phyloP scores from a whole-genome alignment of 2,329 filamentous ascomycete species.

The Colletotrichum incanum region DNA sequence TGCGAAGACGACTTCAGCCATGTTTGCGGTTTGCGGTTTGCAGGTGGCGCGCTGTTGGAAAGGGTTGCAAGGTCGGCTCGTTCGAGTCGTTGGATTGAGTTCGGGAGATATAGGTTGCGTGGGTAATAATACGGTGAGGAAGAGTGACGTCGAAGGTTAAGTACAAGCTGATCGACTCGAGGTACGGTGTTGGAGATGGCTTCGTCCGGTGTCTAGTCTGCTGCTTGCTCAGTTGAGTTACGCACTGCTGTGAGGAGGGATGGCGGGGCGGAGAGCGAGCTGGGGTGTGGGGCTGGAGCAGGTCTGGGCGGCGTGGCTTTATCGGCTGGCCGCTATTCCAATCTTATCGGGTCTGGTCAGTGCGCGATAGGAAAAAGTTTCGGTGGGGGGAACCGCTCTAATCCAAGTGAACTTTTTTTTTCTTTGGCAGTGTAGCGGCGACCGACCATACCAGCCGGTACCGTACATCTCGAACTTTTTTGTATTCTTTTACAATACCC shows the following conservation, averaged over 20 bases:
- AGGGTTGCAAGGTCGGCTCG: background rate
- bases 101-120: background rate
- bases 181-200: constrained; percentile 17
- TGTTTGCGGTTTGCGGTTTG: constrained; percentile 57
- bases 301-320: constrained; percentile 38
- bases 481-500: constrained; percentile 28
- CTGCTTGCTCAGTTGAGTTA: constrained; percentile 22
- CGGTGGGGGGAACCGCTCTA: constrained; percentile 51
- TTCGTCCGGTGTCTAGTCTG: constrained; percentile 39
- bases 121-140: background rate
- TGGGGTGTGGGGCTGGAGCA: constrained; percentile 37
- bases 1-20: constrained; percentile 90
- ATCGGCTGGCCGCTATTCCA: constrained; percentile 4
- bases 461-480: constrained; percentile 28
- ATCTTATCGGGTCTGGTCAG: constrained; percentile 34
- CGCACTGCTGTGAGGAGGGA: constrained; percentile 31
- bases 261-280: constrained; percentile 33
- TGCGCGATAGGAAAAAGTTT: constrained; percentile 56
- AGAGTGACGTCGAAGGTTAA: background rate
- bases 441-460: constrained; percentile 19
- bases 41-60: background rate
- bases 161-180: constrained; percentile 7
- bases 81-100: constrained; percentile 6
- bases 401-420: constrained; percentile 42
- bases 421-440: constrained; percentile 23